Conservation (phyloP, 2,329 filamentous ascomycete species). For the Ascochyta rabiei region DNA sequence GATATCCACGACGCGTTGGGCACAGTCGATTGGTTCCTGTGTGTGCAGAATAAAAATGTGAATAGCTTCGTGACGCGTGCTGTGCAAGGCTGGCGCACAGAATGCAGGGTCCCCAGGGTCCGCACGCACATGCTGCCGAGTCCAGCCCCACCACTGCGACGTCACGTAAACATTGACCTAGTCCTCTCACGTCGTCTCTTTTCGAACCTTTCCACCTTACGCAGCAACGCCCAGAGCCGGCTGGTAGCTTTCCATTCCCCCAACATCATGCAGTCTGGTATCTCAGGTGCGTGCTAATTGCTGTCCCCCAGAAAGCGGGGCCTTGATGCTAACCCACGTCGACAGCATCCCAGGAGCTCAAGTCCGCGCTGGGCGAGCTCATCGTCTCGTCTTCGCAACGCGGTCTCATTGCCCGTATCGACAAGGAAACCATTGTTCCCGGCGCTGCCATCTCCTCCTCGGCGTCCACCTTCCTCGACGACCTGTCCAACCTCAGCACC, state of each 20-base stretch:
- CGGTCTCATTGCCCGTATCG: slow-evolving; percentile 73
- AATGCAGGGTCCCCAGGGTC: slow-evolving; percentile 19
- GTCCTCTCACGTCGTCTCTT: background rate
- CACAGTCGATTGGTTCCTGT: background rate
- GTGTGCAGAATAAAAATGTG: background rate
- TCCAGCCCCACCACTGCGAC: slow-evolving; percentile 30
- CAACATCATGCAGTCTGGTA: slow-evolving; percentile 75
- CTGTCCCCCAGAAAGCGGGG: background rate
- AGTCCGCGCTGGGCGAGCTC: slow-evolving; percentile 73
- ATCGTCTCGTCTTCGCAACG: slow-evolving; percentile 67
- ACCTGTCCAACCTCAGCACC: slow-evolving; percentile 66
- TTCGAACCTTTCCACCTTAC: background rate
- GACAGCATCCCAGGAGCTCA: slow-evolving; percentile 74
- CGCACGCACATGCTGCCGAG: slow-evolving; percentile 19
- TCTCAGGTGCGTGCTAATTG: slow-evolving; percentile 64
- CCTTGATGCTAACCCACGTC: slow-evolving; percentile 18
- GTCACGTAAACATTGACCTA: slow-evolving; percentile 31
- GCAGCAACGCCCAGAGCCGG: background rate
- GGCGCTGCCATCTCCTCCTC: slow-evolving; percentile 59
- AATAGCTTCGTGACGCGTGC: background rate
- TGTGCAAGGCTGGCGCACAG: background rate
- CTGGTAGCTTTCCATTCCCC: background rate
- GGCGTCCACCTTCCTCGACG: slow-evolving; percentile 64
- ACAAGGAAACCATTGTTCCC: slow-evolving; percentile 70
- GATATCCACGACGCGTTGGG: slow-evolving; percentile 21